Percentiles rank a stretch among this genome's conserved stretches.
Evolutionary conservation across 768 basidiomycete genomes (phyloP).

Genomic region (Boletus sp.): DNA sequence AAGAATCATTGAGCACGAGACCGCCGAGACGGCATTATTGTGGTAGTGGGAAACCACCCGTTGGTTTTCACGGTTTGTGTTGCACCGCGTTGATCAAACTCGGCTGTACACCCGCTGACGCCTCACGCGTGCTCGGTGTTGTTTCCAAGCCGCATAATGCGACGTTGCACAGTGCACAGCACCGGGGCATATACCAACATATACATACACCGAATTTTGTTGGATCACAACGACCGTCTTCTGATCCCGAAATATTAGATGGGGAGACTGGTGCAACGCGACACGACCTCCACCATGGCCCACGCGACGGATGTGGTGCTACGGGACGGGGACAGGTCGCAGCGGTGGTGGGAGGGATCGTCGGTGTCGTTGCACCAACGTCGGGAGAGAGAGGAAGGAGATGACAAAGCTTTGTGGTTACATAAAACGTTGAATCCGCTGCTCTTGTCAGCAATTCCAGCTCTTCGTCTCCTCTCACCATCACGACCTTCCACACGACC

Average conservation of each 20-base stretch:
- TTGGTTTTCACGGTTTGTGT: background rate
- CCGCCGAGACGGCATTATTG: constrained; percentile 6
- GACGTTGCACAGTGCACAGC: background rate
- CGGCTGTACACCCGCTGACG: constrained; percentile 2
- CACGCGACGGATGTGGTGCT: too few relatives aligned
- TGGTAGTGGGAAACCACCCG: background rate
- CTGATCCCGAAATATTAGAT: too few relatives aligned
- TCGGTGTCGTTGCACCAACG: too few relatives aligned
- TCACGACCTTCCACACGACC: constrained; percentile 11
- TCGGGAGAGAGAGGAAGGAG: constrained; percentile 6
- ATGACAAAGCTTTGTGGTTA: constrained; percentile 37
- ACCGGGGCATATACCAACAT: background rate
- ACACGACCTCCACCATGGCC: too few relatives aligned
- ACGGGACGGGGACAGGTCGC: too few relatives aligned
- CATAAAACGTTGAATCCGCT: constrained; percentile 31
- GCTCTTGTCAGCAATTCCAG: constrained; percentile 36
- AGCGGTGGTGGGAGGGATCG: too few relatives aligned
- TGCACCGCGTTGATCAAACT: constrained; percentile 14
- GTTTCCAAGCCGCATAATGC: background rate
- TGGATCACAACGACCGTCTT: too few relatives aligned
- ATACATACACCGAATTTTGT: background rate
- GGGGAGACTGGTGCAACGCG: too few relatives aligned
- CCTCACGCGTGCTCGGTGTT: too few relatives aligned
- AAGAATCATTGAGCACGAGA: constrained; percentile 5
- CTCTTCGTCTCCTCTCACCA: constrained; percentile 36